Conservation (phyloP, 257 asterid species). For the Nyctanthes arbortristis region DNA sequence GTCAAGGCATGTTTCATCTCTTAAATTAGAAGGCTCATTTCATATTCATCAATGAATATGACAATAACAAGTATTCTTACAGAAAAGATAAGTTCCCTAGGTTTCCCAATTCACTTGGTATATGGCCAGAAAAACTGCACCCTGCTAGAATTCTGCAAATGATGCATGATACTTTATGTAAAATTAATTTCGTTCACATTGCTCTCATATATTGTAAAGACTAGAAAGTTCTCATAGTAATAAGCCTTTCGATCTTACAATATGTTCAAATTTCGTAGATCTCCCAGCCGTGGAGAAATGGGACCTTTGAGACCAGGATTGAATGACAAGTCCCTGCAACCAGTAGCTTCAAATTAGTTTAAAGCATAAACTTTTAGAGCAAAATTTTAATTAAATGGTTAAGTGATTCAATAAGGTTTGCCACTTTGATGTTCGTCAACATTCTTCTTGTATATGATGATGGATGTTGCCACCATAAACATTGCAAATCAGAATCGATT, state of each 20-base stretch:
- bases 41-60: not conserved
- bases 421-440: not conserved
- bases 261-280: conserved; percentile 67
- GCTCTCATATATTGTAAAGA: not conserved
- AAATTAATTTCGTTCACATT: not conserved
- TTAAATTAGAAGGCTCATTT: not conserved
- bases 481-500: not conserved
- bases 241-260: conserved; percentile 47
- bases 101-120: conserved; percentile 83
- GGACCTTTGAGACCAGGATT: conserved; percentile 84
- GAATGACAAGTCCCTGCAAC: conserved; percentile 85
- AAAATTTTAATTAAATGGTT: not conserved
- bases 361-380: not conserved
- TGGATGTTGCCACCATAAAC: not conserved
- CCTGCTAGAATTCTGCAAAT: conserved; percentile 87
- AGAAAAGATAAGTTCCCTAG: conserved; percentile 79
- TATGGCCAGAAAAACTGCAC: conserved; percentile 72
- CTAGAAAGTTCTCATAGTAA: not conserved
- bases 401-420: not conserved
- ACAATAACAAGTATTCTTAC: conserved; percentile 44
- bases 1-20: conserved; percentile 22
- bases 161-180: conserved; percentile 7
- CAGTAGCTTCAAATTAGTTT: conserved; percentile 14
- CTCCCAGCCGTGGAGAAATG: conserved; percentile 80
- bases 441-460: not conserved